Evolutionary conservation across 202 grass and related monocot genomes (phyloP), one percentile per base, ranked within the genome.

Genomic region (Eragrostis tef): DNA sequence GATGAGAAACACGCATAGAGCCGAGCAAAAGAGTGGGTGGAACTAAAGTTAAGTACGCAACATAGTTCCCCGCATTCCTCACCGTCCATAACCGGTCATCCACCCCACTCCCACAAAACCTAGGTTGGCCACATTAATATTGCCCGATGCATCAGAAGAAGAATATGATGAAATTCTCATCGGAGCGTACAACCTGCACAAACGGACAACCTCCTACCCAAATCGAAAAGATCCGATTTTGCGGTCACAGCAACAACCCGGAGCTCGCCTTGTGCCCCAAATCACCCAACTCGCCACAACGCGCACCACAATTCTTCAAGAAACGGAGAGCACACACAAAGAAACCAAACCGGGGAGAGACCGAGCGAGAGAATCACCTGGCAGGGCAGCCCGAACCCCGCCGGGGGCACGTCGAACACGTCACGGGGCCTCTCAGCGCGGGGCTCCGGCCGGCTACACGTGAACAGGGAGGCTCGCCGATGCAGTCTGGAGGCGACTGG

Each of bases 361-460:
- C 47, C 49, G 26, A 31, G 34, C 60, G 45, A 67, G 25, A 22
- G 22, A 59, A 20, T 83, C 74, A 83, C 86, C 86, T 81, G n/a
- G 64, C 31, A 63, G 13, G 10, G 27, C 15, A 50, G 58, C 21
- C 10, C 25, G 59, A 29, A 63, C 59, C 12, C 25, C 25, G 59
- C 27, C 14, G 27, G 61, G 14, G 14, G 6, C 61, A 36, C 27
- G 61, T 19, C 26, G 1, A 64, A 64, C 26, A 3, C 61, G 61
- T 34, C 20, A 61, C 2, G 58, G 11, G 4, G 5, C 7, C 3
- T 11, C 8, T 26, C 39, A 21, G 53, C 47, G 2, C 19, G 2
- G 39, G 9, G 4, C 54, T 71, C 58, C 61, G 45, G 52, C 12
- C 61, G 45, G 52, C 12, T 11, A 56, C 17, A 25, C 36, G 0